Evolutionary conservation across 257 asterid species (phyloP).

Genomic region (Solanum peruvianum): DNA sequence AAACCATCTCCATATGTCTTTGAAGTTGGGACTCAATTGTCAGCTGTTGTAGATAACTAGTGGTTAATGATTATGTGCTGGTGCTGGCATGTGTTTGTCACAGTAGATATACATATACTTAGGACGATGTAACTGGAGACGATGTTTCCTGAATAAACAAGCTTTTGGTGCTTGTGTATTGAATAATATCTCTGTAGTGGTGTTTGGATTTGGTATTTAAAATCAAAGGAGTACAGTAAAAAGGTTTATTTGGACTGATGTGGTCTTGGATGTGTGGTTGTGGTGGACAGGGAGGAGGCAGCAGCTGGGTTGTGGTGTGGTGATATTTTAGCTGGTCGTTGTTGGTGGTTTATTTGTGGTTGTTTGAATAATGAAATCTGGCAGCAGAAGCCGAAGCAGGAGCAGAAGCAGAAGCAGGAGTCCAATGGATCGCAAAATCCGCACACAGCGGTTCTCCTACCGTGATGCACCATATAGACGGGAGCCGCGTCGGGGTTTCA

Average conservation of each 20-base stretch:
- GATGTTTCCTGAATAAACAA: not conserved
- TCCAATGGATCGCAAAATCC: conserved; percentile 89
- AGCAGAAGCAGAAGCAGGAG: conserved; percentile 93
- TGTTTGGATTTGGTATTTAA: conserved; percentile 42
- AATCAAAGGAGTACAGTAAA: conserved; percentile 24
- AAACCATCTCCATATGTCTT: not conserved
- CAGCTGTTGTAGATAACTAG: not conserved
- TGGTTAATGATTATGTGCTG: not conserved
- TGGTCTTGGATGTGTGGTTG: conserved; percentile 85
- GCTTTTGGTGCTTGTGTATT: not conserved
- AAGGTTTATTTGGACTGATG: conserved; percentile 49
- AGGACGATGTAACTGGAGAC: not conserved
- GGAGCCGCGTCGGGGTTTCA: conserved; percentile 80
- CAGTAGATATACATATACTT: not conserved
- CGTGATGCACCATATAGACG: conserved; percentile 95
- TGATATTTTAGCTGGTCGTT: conserved; percentile 33
- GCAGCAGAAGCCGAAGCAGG: conserved; percentile 50
- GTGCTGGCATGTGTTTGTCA: not conserved
- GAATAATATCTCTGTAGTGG: not conserved
- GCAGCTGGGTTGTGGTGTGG: conserved; percentile 52
- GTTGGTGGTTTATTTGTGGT: conserved; percentile 34
- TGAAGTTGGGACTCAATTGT: not conserved
- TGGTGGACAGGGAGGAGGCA: conserved; percentile 98
- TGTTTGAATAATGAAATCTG: conserved; percentile 64
- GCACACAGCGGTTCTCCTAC: conserved; percentile 66